phyloP scores from a whole-genome alignment of 345 rosid genomes.

The Psidium guajava region DNA sequence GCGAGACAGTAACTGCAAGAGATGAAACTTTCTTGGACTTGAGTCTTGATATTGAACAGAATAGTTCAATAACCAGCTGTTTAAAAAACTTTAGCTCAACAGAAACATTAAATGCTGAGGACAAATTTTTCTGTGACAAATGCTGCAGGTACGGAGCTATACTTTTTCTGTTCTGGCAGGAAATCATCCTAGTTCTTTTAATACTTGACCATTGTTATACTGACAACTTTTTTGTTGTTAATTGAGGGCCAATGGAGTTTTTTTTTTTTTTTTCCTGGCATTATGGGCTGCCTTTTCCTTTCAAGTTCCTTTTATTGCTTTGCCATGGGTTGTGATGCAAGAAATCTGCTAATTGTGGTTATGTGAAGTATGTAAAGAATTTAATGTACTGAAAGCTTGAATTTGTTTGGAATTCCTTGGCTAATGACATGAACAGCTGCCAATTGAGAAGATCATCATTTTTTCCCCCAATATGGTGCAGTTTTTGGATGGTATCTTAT shows the following conservation, averaged over 20 bases:
- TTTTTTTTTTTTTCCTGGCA: neutral
- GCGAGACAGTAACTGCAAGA: slow-evolving; percentile 98
- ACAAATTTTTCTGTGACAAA: slow-evolving; percentile 98
- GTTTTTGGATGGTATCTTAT: neutral
- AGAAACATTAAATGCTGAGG: slow-evolving; percentile 98
- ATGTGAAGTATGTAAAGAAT: neutral
- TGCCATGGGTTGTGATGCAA: neutral
- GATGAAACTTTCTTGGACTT: slow-evolving; percentile 95
- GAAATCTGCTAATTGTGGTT: neutral
- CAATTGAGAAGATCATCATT: neutral
- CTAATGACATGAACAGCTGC: neutral
- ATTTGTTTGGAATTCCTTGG: neutral
- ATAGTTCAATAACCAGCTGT: slow-evolving; percentile 98
- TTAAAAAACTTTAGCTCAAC: slow-evolving; percentile 99
- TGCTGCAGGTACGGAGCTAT: slow-evolving; percentile 78
- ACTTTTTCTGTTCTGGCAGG: neutral
- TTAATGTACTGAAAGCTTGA: neutral
- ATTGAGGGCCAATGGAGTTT: neutral
- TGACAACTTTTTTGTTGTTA: neutral
- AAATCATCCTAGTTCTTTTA: neutral
- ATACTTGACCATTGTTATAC: neutral
- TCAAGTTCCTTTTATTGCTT: neutral
- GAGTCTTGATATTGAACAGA: slow-evolving; percentile 99
- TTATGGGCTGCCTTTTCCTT: neutral
- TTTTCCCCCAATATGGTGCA: neutral